Evolutionary conservation across 345 rosid species (phyloP), one percentile per base, ranked within the genome.

Genomic region (Eucalyptus tenuipes): DNA sequence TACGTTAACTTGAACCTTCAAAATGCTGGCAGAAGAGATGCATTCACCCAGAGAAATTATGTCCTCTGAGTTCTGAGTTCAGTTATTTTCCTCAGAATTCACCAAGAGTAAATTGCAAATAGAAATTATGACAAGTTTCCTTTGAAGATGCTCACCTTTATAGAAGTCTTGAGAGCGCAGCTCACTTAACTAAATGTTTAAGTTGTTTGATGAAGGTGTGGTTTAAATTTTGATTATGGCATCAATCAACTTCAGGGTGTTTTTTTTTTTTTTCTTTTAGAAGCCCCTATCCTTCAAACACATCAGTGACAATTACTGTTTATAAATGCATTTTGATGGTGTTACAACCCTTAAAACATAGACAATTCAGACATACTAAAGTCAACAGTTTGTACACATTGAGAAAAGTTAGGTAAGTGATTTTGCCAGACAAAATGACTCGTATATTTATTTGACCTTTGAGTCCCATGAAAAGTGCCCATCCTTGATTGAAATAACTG

Each of bases 391-490:
- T 71, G 18, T 18, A 5, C 81, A 37, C 81, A 71, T 71, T 20
- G 81, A 71, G 71, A 44, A 31, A 87, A 40, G 80, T 68, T 17
- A 86, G 47, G 22, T 50, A 68, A 45, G 64, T 88, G 66, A 64
- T 10, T 71, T 71, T 87, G 13, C 50, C 49, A 85, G 82, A 50
- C 49, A 31, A 66, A 48, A 7, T 68, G 87, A 55, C 20, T 6
- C 14, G 11, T 79, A 79, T 52, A 22, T 29, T 55, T n/a, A 59
- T 49, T 81, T 87, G 57, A 97, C 99, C 98, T 97, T 95, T 85
- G 95, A 91, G 88, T 98, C 96, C 99, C 99, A 98, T 82, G 98
- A 96, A 91, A 97, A 98, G 88, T 88, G 87, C 84, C 99, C 99
- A 90, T 95, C 88, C 93, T 93, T 93, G 18, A 98, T 97, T 33